phyloP scores from a whole-genome alignment of 176 grass and related monocot genomes.

The Ensete glaucum region DNA sequence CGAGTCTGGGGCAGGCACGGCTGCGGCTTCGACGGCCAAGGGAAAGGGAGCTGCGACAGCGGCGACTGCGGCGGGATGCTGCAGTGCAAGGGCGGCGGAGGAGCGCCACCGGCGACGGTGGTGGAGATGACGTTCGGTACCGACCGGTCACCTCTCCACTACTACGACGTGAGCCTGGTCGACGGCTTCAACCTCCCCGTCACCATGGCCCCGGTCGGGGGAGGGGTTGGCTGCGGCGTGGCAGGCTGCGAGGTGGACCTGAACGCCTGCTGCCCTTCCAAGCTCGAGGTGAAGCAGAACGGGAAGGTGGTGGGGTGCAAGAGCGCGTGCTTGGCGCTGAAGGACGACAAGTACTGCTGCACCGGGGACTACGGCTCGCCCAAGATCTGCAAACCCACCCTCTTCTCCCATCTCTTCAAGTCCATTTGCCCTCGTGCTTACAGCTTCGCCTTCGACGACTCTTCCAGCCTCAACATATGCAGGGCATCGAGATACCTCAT shows the following conservation, averaged over 20 bases:
- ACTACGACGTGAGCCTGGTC: slow-evolving; percentile 70
- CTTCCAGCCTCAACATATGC: slow-evolving; percentile 61
- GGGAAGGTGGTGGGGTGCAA: slow-evolving; percentile 64
- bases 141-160: slow-evolving; percentile 41
- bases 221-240: slow-evolving; percentile 61
- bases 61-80: slow-evolving; percentile 28
- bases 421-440: slow-evolving; percentile 76
- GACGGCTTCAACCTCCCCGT: slow-evolving; percentile 86
- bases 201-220: slow-evolving; percentile 56
- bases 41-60: slow-evolving; percentile 28
- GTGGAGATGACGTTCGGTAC: slow-evolving; percentile 89
- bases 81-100: slow-evolving; percentile 22
- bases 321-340: slow-evolving; percentile 68
- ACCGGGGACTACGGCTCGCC: slow-evolving; percentile 51
- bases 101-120: slow-evolving; percentile 38
- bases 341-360: slow-evolving; percentile 71
- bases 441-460: slow-evolving; percentile 77
- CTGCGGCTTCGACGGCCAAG: slow-evolving; percentile 51
- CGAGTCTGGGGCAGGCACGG: slow-evolving; percentile 71
- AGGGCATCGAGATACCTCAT: slow-evolving; percentile 72
- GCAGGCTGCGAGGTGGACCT: slow-evolving; percentile 55
- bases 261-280: slow-evolving; percentile 69
- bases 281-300: slow-evolving; percentile 45
- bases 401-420: slow-evolving; percentile 89
- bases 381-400: slow-evolving; percentile 46